Percentiles rank a stretch among this genome's conserved stretches.
Evolutionary conservation across 164 flowering plant genomes (phyloP).

Genomic region (Sedum album): DNA sequence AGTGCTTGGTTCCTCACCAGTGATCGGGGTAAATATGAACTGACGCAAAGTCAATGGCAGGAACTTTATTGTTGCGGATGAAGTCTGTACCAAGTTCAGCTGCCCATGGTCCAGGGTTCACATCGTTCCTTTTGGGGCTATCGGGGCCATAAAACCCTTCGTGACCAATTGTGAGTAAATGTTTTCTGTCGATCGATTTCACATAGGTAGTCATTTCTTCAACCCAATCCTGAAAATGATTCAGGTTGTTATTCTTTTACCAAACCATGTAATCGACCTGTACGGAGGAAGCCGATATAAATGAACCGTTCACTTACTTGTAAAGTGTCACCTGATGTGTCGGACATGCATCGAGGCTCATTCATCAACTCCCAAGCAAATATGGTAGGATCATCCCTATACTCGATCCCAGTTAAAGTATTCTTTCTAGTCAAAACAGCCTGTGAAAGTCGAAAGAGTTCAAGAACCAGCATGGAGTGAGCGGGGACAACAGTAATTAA

Average conservation of each 20-base stretch:
- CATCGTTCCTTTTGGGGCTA: conserved; percentile 41
- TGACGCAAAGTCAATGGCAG: conserved; percentile 73
- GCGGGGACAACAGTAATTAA: not conserved
- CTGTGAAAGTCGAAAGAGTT: conserved; percentile 30
- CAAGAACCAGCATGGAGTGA: not conserved
- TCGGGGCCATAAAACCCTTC: conserved; percentile 89
- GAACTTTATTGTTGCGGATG: conserved; percentile 47
- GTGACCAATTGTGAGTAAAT: conserved; percentile 71
- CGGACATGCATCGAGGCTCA: conserved; percentile 90
- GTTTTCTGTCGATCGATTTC: conserved; percentile 76
- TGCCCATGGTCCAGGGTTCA: conserved; percentile 77
- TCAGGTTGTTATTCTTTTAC: not conserved
- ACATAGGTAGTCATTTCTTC: conserved; percentile 77
- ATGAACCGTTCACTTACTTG: conserved; percentile 53
- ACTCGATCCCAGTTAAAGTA: conserved; percentile 71
- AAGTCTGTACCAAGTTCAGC: conserved; percentile 68
- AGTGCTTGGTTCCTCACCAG: conserved; percentile 42
- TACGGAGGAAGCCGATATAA: too few species aligned
- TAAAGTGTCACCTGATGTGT: conserved; percentile 90
- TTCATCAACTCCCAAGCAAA: conserved; percentile 96
- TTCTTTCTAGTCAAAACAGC: conserved; percentile 75
- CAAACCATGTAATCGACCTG: not conserved
- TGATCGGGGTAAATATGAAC: conserved; percentile 87
- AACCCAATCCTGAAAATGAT: conserved; percentile 71
- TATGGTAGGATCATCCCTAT: conserved; percentile 82